phyloP scores from a whole-genome alignment of 2,329 filamentous ascomycete species.

The Fusarium nodosum region DNA sequence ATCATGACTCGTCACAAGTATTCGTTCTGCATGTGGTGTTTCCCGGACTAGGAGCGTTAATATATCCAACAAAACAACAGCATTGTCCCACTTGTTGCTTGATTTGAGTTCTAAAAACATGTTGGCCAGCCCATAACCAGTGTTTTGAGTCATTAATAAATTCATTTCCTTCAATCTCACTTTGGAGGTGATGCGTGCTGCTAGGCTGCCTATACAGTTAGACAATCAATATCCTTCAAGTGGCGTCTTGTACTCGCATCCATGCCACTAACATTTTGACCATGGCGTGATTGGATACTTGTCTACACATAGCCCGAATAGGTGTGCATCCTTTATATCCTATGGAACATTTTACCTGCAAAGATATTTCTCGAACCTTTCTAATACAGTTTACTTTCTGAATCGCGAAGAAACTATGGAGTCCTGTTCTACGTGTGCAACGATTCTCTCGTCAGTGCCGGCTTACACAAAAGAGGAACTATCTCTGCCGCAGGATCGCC shows the following conservation, averaged over 20 bases:
- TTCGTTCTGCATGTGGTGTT: background rate
- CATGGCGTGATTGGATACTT: constrained; percentile 49
- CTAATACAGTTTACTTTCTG: background rate
- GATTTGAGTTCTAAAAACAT: no score
- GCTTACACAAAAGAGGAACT: constrained; percentile 68
- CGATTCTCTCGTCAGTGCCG: constrained; percentile 68
- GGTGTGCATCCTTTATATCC: constrained; percentile 17
- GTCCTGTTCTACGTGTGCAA: constrained; percentile 79
- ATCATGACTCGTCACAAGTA: background rate
- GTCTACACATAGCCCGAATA: constrained; percentile 5
- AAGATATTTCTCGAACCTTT: constrained; percentile 10
- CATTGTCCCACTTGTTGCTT: background rate
- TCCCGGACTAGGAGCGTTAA: background rate
- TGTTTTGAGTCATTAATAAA: background rate
- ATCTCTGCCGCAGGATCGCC: constrained; percentile 69
- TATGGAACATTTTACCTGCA: constrained; percentile 14
- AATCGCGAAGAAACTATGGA: constrained; percentile 50
- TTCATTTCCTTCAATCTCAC: background rate
- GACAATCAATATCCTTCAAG: constrained; percentile 3
- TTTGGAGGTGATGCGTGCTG: background rate
- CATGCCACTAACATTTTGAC: constrained; percentile 38
- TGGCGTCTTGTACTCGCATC: constrained; percentile 31
- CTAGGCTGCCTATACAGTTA: background rate
- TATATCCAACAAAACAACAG: background rate
- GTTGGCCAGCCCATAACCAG: background rate